Base-by-base conservation (phyloP, 768 basidiomycete genomes). In the Strobilomyces dryophilus region DNA sequence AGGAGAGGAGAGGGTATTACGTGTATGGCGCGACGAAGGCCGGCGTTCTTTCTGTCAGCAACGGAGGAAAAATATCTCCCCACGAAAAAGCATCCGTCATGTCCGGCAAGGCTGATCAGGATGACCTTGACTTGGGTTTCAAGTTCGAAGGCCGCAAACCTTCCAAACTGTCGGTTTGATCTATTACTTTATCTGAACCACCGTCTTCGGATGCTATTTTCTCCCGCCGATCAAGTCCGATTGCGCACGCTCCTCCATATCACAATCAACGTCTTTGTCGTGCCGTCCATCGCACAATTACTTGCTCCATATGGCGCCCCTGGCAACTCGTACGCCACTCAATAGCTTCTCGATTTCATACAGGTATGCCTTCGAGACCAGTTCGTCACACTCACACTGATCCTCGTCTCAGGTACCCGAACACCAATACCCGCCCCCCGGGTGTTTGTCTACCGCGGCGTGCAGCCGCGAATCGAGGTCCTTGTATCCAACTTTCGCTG, bases 161-260 rank as follows among this genome's bases (percentile, higher is more conserved):
- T 70, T 59, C 68, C 66, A 45, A 0, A 12, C 5, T 1, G 15
- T 58, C 46, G 62, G 67, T 47, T 46, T 64, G 58, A 70, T 68
- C 68, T 53, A 46, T 64, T 57, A 69, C 63, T 71, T 69, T 64
- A 66, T 66, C 60, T 64, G 52, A 36, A 40, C 37, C 51, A 42
- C 37, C 29, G 7, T 45, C 40, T 61, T 66, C 55, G 64, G 56
- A 52, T 53, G 59, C n/a, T 56, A 53, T 70, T 62, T 39, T 64
- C 64, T 55, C 52, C 59, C 68, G 67, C 66, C 66, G 59, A 67
- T 69, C 67, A 66, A 65, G 51, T 69, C 66, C 68, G 64, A 70
- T 70, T 59, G 58, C 32, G 53, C 54, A 58, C 41, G 36, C 47
- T 35, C 54, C 54, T 44, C 37, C 39, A 39, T 24, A 48, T 60